Evolutionary conservation across 176 grass and related monocot species (phyloP).

Genomic region (Leersia perrieri): DNA sequence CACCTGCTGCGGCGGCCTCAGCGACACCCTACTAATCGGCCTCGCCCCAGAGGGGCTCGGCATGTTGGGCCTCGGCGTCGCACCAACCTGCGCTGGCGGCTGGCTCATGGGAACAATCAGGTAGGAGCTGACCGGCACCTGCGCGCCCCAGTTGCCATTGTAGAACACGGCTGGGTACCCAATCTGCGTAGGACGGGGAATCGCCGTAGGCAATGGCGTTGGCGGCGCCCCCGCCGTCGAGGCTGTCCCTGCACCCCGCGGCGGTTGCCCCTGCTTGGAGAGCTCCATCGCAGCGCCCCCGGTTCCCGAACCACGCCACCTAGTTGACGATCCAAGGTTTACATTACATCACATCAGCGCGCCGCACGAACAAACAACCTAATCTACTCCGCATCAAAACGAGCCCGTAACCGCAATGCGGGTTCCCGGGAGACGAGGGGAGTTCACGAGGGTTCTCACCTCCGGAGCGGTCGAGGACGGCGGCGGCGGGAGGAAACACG

Average conservation of each 20-base stretch:
- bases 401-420: background rate
- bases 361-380: background rate
- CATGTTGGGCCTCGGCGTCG: background rate
- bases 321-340: background rate
- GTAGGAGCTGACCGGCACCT: conserved; percentile 8
- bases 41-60: background rate
- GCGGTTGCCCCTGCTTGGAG: conserved; percentile 15
- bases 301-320: background rate
- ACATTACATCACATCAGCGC: no score
- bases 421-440: background rate
- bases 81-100: conserved; percentile 23
- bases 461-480: background rate
- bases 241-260: background rate
- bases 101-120: conserved; percentile 35
- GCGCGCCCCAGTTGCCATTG: background rate
- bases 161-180: background rate
- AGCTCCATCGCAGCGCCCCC: conserved; percentile 34
- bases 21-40: conserved; percentile 6
- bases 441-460: conserved; percentile 7
- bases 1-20: conserved; percentile 13
- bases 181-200: conserved; percentile 7
- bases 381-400: background rate
- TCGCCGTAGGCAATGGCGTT: background rate
- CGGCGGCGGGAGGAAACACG: background rate
- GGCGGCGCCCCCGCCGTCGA: background rate